Evolutionary conservation across 306 rosid species (phyloP), one percentile per base, ranked within the genome.

Genomic region (Rosa persica): DNA sequence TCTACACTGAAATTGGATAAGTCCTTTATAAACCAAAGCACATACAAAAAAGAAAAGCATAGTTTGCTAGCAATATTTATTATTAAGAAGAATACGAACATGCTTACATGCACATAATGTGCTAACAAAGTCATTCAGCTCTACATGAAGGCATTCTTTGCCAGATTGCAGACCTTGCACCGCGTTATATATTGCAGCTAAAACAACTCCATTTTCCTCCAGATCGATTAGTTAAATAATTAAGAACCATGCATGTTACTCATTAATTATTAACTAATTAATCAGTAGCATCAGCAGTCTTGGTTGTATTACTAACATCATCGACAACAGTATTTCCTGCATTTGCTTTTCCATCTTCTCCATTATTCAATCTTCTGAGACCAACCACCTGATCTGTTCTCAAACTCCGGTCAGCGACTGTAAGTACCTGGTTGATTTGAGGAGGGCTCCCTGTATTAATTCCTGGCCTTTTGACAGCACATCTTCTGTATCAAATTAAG

Each of bases 341-440:
- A 12, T 34, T 52, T 20, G 65, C 9, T 72, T 36, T 52, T n/a
- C 36, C 49, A 34, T 52, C 65, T 9, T 48, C 75, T 51, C 76
- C 49, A n/a, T n/a, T 72, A 17, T 40, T 19, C 61, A 6, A 54
- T 61, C 46, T 15, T 8, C 43, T 16, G 76, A 48, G 64, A 40
- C 64, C 30, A 15, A 60, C 16, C 36, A n/a, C 65, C 46, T 52
- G 49, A 54, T 52, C 76, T 9, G 36, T 12, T 52, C 48, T 54
- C 76, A 51, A 20, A 48, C 76, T 72, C n/a, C 49, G 8, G 48
- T 38, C 40, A 34, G 30, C 6, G 38, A 39, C 47, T 12, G 4
- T 5, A 52, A 30, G 27, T 27, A 71, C 62, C 61, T 3, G 75
- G 65, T 72, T 72, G 46, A 12, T 72, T 38, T 72, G 76, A 43